Evolutionary conservation across 768 basidiomycete genomes (phyloP), one percentile per base, ranked within the genome.

Genomic region (Lentinula boryana): DNA sequence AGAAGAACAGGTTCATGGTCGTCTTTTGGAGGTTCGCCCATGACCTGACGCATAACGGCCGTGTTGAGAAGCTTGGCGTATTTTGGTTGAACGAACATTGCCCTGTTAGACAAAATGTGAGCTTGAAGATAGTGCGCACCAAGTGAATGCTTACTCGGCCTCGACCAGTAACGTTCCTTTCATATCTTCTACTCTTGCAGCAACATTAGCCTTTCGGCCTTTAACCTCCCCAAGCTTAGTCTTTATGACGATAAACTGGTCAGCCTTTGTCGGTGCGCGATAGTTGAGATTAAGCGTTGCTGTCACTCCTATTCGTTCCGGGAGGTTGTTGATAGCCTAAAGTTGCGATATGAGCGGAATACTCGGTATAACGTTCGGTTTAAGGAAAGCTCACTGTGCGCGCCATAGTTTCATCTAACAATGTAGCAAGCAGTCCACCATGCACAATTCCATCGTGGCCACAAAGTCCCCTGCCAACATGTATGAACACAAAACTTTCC

Each of bases 371-470:
- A 27, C 4, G 61, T 8, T 23, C 21, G 23, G 58, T 44, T 32
- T 7, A 46, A 23, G 18, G 67, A 70, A 60, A 6, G 75, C 86
- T 63, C 68, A 95, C 95, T 66, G 85, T 89, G 62, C 96, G 76
- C 59, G 87, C 87, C 46, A 97, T 69, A 15, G 79, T 78, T 77
- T 99, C 96, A 64, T 99, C 96, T 59, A 97, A 70, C 16, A 98
- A 72, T 1, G 94, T 97, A 41, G 95, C 93, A 18, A 98, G 77
- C 61, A 98, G 67, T 1, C 96, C 96, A 0, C 96, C 96, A 66
- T 99, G 96, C 2, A 98, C 76, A 63, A 99, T 94, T 0, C 96
- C 96, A 72, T 96, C 94, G 63, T 96, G 89, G 3, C 92, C 95
- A 68, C 96, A 98, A 56, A 98, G 63, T 2, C 87, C 90, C 44